Evolutionary conservation across 2,329 filamentous ascomycete species (phyloP).

Genomic region (Sporothrix schenckii): DNA sequence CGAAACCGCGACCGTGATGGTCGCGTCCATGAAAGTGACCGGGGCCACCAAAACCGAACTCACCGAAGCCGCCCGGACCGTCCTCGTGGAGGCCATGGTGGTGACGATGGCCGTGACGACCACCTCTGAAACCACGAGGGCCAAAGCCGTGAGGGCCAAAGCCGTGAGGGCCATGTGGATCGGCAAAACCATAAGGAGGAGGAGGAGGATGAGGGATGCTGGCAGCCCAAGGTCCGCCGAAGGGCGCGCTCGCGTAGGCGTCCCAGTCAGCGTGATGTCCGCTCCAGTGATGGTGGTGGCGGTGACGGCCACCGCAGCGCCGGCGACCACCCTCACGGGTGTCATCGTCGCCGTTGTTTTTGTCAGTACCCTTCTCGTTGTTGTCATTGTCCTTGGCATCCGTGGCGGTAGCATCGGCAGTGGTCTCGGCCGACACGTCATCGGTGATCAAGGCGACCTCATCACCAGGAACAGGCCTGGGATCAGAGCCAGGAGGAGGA

Average conservation of each 20-base stretch:
- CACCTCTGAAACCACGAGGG: slow-evolving; percentile 4
- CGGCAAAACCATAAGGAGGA: background rate
- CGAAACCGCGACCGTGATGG: background rate
- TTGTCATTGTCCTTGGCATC: slow-evolving; percentile 5
- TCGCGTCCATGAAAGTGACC: slow-evolving; percentile 5
- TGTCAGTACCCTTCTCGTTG: slow-evolving; percentile 16
- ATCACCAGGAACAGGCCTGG: background rate
- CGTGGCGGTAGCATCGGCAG: background rate
- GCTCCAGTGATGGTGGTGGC: slow-evolving; percentile 22
- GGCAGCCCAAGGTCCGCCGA: slow-evolving; percentile 16
- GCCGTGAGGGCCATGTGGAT: background rate
- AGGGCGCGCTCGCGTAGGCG: slow-evolving; percentile 11
- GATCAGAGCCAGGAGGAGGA: slow-evolving; percentile 15
- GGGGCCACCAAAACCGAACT: background rate
- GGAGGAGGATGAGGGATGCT: slow-evolving; percentile 9
- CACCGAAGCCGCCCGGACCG: slow-evolving; percentile 20
- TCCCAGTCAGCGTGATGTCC: slow-evolving; percentile 25
- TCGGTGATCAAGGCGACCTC: slow-evolving; percentile 1
- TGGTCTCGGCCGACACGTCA: background rate
- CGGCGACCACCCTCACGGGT: background rate
- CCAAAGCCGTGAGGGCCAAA: background rate
- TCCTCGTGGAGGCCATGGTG: slow-evolving; percentile 8
- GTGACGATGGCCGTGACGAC: slow-evolving; percentile 15
- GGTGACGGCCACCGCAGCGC: background rate
- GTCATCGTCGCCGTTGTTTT: slow-evolving; percentile 13